phyloP scores from a whole-genome alignment of 2,329 filamentous ascomycete species.

The Ploettnerulaceae sp. region DNA sequence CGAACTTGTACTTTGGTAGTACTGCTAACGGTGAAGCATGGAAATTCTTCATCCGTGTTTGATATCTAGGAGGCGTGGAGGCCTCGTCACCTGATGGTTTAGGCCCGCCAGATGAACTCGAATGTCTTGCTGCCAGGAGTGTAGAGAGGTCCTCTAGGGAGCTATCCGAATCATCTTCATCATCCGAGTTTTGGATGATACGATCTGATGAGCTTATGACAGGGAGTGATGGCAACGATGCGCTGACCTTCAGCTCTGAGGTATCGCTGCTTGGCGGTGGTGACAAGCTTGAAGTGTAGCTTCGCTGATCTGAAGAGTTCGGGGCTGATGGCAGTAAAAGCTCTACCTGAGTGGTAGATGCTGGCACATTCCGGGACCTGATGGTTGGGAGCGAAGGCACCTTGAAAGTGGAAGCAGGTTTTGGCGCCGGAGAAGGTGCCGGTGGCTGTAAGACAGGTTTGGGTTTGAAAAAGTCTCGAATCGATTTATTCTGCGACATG shows the following conservation, averaged over 20 bases:
- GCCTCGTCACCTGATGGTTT: slow-evolving; percentile 14
- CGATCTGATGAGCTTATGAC: slow-evolving; percentile 2
- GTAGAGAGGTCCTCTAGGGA: slow-evolving; percentile 49
- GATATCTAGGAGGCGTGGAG: slow-evolving; percentile 11
- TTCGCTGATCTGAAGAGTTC: slow-evolving; percentile 5
- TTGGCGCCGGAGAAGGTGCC: neutral
- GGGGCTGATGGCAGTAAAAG: neutral
- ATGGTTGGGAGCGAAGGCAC: slow-evolving; percentile 1
- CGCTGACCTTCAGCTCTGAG: neutral
- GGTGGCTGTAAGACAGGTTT: too few species aligned
- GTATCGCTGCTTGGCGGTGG: slow-evolving; percentile 14
- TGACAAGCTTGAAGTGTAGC: slow-evolving; percentile 16
- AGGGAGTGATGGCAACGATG: neutral
- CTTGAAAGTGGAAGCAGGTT: slow-evolving; percentile 1
- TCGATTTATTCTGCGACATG: slow-evolving; percentile 21
- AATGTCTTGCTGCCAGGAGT: slow-evolving; percentile 14
- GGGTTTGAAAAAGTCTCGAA: slow-evolving; percentile 21
- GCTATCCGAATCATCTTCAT: slow-evolving; percentile 53
- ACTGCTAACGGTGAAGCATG: slow-evolving; percentile 45
- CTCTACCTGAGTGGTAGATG: neutral
- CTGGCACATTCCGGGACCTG: slow-evolving; percentile 5
- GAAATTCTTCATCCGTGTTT: slow-evolving; percentile 11
- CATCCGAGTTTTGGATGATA: slow-evolving; percentile 66
- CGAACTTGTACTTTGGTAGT: slow-evolving; percentile 55
- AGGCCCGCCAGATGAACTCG: slow-evolving; percentile 6